Evolutionary conservation across 2,329 filamentous ascomycete species (phyloP), one percentile per base, ranked within the genome.

Genomic region (Hypoxylon sp.): DNA sequence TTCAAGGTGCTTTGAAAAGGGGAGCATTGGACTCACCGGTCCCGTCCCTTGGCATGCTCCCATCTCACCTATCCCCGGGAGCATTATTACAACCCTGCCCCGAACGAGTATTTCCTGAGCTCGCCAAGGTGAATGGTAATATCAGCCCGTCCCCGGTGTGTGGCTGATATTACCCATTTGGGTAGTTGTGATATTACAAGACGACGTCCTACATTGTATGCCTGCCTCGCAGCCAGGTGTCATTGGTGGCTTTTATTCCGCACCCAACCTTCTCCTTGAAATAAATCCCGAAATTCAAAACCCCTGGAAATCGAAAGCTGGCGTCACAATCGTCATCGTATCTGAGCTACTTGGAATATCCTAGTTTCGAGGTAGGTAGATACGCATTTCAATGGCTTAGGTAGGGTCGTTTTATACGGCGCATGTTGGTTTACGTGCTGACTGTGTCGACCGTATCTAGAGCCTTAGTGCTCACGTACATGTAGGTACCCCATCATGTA

Each of bases 401-500:
- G 3, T 44, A 7, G 17, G 17, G 39, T 11, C n/a, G 39, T 44
- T 44, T 17, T 44, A 21, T 44, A 44, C 39, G 39, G 39, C 39
- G 32, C 6, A 7, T 19, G 46, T 21, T 15, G 46, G 6, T 27
- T 35, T 51, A 37, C 35, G 48, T 42, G 61, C 53, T 53, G 35
- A 62, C 59, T 63, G 46, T 52, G 44, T 56, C 21, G 17, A 39
- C 35, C 21, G 48, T 35, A 53, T 46, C 51, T 60, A 42, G n/a
- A 42, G 37, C 37, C 37, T 56, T 51, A 31, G 17, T 29, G 24
- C 19, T 27, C 29, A 17, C 37, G 39, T 27, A 46, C n/a, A 21
- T 47, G 32, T 57, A 44, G 35, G 52, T 32, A 47, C 44, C 58
- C 35, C 13, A 44, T 37, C 19, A 66, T 65, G 62, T 68, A 62